Evolutionary conservation across 225 moss, liverwort and hornwort genomes (phyloP).

Genomic region (Sphagnum contortum): DNA sequence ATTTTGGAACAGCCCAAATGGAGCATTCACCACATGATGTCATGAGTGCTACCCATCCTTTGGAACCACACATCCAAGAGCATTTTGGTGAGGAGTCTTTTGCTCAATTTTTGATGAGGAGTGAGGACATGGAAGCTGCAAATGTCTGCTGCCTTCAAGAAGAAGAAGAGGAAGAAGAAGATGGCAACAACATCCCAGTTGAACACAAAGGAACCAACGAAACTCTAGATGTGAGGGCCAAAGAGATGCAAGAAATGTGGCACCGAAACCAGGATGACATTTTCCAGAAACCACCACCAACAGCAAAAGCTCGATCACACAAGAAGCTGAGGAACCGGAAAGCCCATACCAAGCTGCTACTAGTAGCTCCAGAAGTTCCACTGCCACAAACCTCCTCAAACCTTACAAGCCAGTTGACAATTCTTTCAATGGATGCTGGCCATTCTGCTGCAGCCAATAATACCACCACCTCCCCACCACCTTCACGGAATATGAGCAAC

Average conservation of each 20-base stretch:
- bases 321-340: constrained; percentile 29
- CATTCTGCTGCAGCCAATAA: constrained; percentile 3
- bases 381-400: constrained; percentile 7
- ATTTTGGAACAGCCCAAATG: not conserved
- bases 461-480: too few relatives aligned
- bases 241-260: constrained; percentile 18
- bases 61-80: not conserved
- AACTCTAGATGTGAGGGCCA: constrained; percentile 10
- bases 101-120: constrained; percentile 5
- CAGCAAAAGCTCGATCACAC: constrained; percentile 17
- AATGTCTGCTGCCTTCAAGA: constrained; percentile 2
- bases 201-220: not conserved
- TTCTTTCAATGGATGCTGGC: constrained; percentile 20
- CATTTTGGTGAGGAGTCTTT: constrained; percentile 8
- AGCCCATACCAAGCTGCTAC: constrained; percentile 16
- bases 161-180: not conserved
- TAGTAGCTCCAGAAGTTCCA: constrained; percentile 11
- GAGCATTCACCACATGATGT: not conserved
- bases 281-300: constrained; percentile 10
- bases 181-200: not conserved
- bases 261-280: constrained; percentile 13
- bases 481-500: not conserved
- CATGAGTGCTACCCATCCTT: not conserved
- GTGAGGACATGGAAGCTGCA: constrained; percentile 4
- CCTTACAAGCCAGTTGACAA: constrained; percentile 26